Evolutionary conservation across 306 rosid genomes (phyloP), one percentile per base, ranked within the genome.

Genomic region (Abrus precatorius): DNA sequence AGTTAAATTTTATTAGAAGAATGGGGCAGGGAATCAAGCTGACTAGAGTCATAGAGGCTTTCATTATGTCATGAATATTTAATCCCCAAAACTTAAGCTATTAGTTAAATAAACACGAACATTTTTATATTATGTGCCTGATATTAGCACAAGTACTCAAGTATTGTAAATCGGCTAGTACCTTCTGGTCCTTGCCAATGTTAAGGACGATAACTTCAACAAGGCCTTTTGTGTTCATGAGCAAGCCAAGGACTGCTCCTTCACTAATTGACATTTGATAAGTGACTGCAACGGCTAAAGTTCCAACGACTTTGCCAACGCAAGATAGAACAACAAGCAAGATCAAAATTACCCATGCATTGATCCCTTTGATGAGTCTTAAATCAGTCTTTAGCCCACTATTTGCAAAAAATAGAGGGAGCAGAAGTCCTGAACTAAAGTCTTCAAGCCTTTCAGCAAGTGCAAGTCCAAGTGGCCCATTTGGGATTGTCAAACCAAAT

Each of bases 181-280:
- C 97, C 87, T 92, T 83, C 4, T 87, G 93, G 71, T 95, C 98
- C 74, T 81, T 91, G 4, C 98, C 98, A 3, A 95, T 90, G 43
- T 92, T 95, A 53, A 95, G 92, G 59, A 95, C 90, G 5, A 93
- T 84, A 82, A 95, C 79, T 73, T 95, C 99, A 5, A 95, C 74
- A 20, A 95, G 93, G 80, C 99, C 99, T 70, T 93, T 95, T 8
- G 97, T 84, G 87, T 95, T 95, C 98, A 93, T 90, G 75, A 95
- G 97, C 77, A 95, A 75, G 33, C 98, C 99, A 13, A 93, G 91
- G 6, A 93, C 88, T 33, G 84, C 75, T 0, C 93, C 94, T 71
- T 95, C 99, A 2, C 81, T 84, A 52, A 86, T 1, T 1, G 97
- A 72, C 93, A 95, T 93, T 41, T 82, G 88, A 74, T 88, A 93